Percentiles rank a stretch among this genome's conserved stretches.
phyloP scores from a whole-genome alignment of 352 stramenopile genomes.

The Phytophthora brassicae region DNA sequence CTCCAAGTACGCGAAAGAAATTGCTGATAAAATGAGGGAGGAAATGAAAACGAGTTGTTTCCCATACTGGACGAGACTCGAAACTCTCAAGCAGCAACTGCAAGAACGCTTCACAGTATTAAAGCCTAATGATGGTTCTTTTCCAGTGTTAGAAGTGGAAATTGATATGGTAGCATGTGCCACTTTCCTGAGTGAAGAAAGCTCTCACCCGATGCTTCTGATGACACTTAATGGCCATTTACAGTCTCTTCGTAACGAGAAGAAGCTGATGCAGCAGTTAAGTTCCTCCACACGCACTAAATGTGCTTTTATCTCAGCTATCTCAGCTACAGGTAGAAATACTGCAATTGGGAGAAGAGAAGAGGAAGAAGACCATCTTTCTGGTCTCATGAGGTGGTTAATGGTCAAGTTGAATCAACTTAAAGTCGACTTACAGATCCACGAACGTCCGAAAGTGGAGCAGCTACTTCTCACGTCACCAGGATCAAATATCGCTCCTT shows the following conservation, averaged over 20 bases:
- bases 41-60: slow-evolving; percentile 43
- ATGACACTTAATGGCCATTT: slow-evolving; percentile 23
- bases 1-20: slow-evolving; percentile 48
- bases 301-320: slow-evolving; percentile 28
- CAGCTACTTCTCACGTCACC: slow-evolving; percentile 24
- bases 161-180: slow-evolving; percentile 17
- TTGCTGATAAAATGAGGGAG: slow-evolving; percentile 49
- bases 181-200: slow-evolving; percentile 12
- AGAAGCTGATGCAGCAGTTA: slow-evolving; percentile 32
- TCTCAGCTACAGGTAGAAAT: neutral
- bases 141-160: neutral
- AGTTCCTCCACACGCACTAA: neutral
- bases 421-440: slow-evolving; percentile 36
- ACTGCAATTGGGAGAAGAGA: neutral
- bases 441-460: slow-evolving; percentile 30
- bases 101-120: slow-evolving; percentile 22
- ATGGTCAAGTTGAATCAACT: slow-evolving; percentile 42
- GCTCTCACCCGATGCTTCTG: slow-evolving; percentile 8
- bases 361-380: slow-evolving; percentile 23
- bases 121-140: slow-evolving; percentile 1
- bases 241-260: slow-evolving; percentile 39
- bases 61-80: slow-evolving; percentile 47
- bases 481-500: slow-evolving; percentile 5
- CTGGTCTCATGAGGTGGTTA: slow-evolving; percentile 35
- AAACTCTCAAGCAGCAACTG: slow-evolving; percentile 39